A percentile compares a stretch with the other conserved stretches of the same genome.
phyloP scores from a whole-genome alignment of 2,329 filamentous ascomycete genomes.

The Phialophora verrucosa region DNA sequence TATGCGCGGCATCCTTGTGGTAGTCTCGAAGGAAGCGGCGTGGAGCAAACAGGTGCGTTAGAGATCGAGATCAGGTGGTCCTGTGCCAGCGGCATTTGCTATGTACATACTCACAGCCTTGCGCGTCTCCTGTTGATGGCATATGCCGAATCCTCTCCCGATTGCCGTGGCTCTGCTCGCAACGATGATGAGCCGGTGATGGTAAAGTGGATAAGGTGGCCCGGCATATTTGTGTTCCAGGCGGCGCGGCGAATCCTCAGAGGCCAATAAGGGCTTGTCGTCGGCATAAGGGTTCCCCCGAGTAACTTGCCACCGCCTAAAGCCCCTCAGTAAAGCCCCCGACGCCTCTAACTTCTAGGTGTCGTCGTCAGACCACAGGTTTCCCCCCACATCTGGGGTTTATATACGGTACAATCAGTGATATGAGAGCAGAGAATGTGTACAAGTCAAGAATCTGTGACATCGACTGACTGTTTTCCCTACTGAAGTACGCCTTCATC shows the following conservation, averaged over 20 bases:
- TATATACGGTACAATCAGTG: slow-evolving; percentile 2
- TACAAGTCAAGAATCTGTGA: slow-evolving; percentile 1
- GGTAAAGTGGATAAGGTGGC: not conserved
- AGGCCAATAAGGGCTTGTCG: not conserved
- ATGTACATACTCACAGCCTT: slow-evolving; percentile 6
- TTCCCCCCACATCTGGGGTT: not conserved
- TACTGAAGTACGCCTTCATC: too few relatives aligned
- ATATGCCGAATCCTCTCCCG: slow-evolving; percentile 9
- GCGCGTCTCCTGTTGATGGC: slow-evolving; percentile 11
- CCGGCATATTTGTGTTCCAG: slow-evolving; percentile 11
- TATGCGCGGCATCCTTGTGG: slow-evolving; percentile 51
- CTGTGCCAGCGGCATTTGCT: not conserved
- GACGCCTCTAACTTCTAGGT: too few relatives aligned
- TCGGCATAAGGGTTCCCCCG: slow-evolving; percentile 10
- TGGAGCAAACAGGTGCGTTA: slow-evolving; percentile 5
- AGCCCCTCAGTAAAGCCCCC: not conserved
- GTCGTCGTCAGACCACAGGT: too few relatives aligned
- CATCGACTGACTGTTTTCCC: not conserved
- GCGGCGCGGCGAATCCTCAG: not conserved
- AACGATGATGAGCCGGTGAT: slow-evolving; percentile 17
- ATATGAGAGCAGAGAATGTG: slow-evolving; percentile 6
- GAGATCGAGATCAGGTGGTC: not conserved
- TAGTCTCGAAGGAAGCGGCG: slow-evolving; percentile 44
- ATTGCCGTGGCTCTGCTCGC: not conserved
- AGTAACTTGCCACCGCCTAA: not conserved